Conservation (phyloP, 2,329 filamentous ascomycete genomes). For the Colletotrichum chlorophyti region DNA sequence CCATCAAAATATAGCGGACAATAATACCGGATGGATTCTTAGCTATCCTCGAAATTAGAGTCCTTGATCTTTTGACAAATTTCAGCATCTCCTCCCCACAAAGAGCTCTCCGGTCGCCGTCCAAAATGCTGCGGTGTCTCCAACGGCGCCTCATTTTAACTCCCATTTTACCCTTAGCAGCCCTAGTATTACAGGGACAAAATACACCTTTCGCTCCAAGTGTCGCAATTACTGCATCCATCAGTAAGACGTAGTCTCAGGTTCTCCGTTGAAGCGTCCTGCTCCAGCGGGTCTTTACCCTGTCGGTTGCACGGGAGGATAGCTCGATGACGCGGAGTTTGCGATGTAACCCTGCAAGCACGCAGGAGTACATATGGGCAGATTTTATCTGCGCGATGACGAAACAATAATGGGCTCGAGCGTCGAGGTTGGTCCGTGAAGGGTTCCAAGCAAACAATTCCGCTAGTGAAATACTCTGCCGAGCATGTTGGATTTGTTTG, state of each 20-base stretch:
- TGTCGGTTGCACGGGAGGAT: too few relatives aligned
- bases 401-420: constrained; percentile 13
- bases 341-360: constrained; percentile 9
- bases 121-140: too few relatives aligned
- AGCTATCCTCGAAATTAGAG: too few relatives aligned
- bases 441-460: not conserved
- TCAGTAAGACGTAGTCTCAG: too few relatives aligned
- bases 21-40: too few relatives aligned
- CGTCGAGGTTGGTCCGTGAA: not conserved
- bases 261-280: not conserved
- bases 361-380: constrained; percentile 2
- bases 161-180: not conserved
- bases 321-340: constrained; percentile 16
- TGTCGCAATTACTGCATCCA: not conserved
- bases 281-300: too few relatives aligned
- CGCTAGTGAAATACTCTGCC: too few relatives aligned
- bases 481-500: too few relatives aligned
- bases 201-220: not conserved
- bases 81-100: too few relatives aligned
- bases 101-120: too few relatives aligned
- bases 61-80: too few relatives aligned
- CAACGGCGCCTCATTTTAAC: not conserved
- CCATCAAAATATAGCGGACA: too few relatives aligned
- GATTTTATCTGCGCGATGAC: constrained; percentile 1
- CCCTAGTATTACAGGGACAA: not conserved